These are phyloP conservation scores for Novymonas esmeraldas DNA, from an alignment of 208 protist species.

Conservation along the genomic window DNA sequence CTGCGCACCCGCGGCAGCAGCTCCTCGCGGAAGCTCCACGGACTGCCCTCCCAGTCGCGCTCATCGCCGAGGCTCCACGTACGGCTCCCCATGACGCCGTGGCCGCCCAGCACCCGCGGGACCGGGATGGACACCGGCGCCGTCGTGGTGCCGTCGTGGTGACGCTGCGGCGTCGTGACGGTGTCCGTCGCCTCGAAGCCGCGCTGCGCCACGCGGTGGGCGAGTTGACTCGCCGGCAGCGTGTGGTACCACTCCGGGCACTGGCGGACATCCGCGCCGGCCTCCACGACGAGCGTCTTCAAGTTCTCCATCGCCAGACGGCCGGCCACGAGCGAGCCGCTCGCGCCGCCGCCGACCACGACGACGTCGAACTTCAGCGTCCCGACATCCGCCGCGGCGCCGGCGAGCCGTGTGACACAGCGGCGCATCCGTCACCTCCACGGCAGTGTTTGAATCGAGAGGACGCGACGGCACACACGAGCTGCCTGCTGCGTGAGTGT, in stretches of 20 bases:
- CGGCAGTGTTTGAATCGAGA: neutral
- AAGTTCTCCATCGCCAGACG: constrained; percentile 77
- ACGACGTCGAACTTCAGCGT: constrained; percentile 58
- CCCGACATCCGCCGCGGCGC: constrained; percentile 24
- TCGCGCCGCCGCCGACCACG: constrained; percentile 69
- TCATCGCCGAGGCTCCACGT: constrained; percentile 76
- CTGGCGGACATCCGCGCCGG: constrained; percentile 65
- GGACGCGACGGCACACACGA: neutral
- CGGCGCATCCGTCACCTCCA: too few relatives aligned
- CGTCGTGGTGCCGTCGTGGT: constrained; percentile 19
- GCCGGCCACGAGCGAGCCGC: constrained; percentile 74
- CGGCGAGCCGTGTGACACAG: constrained; percentile 12
- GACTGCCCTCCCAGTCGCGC: constrained; percentile 58
- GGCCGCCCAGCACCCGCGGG: constrained; percentile 76
- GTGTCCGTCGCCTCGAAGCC: constrained; percentile 62
- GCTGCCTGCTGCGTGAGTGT: neutral
- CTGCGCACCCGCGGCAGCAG: constrained; percentile 60
- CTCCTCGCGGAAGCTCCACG: constrained; percentile 76
- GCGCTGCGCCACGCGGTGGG: constrained; percentile 62
- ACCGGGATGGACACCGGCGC: constrained; percentile 68
- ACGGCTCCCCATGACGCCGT: constrained; percentile 80
- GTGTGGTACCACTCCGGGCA: constrained; percentile 61
- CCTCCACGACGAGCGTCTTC: constrained; percentile 66
- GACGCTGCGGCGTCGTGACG: constrained; percentile 50
- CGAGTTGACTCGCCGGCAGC: constrained; percentile 54